Conservation (phyloP, 805 yeast genomes). For the Lipomyces starkeyi region DNA sequence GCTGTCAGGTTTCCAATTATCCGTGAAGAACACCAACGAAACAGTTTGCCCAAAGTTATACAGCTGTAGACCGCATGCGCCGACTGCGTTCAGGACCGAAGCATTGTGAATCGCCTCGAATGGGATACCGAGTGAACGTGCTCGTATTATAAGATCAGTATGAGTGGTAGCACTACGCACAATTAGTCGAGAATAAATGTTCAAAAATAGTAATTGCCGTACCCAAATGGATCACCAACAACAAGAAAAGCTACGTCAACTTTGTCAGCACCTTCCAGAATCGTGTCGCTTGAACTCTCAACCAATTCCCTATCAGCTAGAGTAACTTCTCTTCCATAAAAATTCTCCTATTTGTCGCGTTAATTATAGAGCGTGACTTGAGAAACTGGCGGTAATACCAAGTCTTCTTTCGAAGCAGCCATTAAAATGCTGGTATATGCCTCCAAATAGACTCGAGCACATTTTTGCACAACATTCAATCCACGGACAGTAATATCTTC, state of each 20-base stretch:
- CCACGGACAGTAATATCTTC: conserved; percentile 95
- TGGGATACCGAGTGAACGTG: conserved; percentile 78
- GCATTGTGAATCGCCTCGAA: conserved; percentile 93
- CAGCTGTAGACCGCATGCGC: conserved; percentile 94
- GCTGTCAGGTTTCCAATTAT: conserved; percentile 94
- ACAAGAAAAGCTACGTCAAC: conserved; percentile 93
- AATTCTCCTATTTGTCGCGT: conserved; percentile 56
- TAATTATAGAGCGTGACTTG: no score
- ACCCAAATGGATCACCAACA: conserved; percentile 95
- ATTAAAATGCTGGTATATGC: conserved; percentile 94
- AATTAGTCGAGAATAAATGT: neutral
- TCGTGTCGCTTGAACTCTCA: conserved; percentile 84
- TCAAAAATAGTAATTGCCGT: neutral
- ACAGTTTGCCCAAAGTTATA: conserved; percentile 97
- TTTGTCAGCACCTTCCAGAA: conserved; percentile 72
- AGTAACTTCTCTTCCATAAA: conserved; percentile 83
- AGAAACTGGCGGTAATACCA: conserved; percentile 42
- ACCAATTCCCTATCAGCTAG: conserved; percentile 95
- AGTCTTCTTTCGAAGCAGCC: conserved; percentile 79
- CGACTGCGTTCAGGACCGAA: conserved; percentile 97
- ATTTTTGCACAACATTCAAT: conserved; percentile 76
- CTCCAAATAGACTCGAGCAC: conserved; percentile 91
- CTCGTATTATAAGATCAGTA: conserved; percentile 90
- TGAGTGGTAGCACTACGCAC: conserved; percentile 80
- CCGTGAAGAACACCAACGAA: conserved; percentile 95